Percentiles rank a stretch among this genome's conserved stretches.
These are phyloP conservation scores for Linnemannia elongata DNA, from an alignment of 192 early-diverging fungal genomes.

Conservation along the genomic window DNA sequence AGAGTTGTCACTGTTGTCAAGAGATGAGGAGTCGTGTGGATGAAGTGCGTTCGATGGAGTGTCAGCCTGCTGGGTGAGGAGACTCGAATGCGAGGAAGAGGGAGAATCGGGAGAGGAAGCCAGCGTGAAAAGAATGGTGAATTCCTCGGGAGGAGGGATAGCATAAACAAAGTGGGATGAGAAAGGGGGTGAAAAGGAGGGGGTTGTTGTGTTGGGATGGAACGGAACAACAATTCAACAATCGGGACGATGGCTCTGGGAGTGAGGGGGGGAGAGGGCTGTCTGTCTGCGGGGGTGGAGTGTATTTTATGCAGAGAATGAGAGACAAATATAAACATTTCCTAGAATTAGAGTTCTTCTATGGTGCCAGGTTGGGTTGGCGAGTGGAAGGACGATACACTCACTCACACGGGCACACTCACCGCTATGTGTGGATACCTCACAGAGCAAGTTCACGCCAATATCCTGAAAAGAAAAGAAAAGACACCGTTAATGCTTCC, in stretches of 20 bases:
- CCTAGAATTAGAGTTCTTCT: too few relatives aligned
- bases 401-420: too few relatives aligned
- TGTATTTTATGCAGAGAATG: neutral
- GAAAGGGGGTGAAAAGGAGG: neutral
- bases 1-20: neutral
- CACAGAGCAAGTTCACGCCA: too few relatives aligned
- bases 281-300: neutral
- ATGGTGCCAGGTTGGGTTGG: too few relatives aligned
- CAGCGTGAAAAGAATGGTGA: neutral
- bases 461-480: too few relatives aligned
- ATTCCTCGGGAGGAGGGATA: neutral
- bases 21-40: neutral
- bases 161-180: neutral
- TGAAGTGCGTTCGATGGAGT: neutral
- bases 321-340: too few relatives aligned
- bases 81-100: constrained; percentile 1
- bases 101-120: neutral
- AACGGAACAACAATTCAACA: neutral
- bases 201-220: neutral
- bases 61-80: neutral
- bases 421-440: too few relatives aligned
- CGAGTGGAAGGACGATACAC: too few relatives aligned
- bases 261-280: neutral
- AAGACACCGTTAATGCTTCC: too few relatives aligned
- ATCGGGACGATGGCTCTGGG: neutral